Evolutionary conservation across 106 monocot genomes (phyloP), one percentile per base, ranked within the genome.

Genomic region (Chionographis japonica): DNA sequence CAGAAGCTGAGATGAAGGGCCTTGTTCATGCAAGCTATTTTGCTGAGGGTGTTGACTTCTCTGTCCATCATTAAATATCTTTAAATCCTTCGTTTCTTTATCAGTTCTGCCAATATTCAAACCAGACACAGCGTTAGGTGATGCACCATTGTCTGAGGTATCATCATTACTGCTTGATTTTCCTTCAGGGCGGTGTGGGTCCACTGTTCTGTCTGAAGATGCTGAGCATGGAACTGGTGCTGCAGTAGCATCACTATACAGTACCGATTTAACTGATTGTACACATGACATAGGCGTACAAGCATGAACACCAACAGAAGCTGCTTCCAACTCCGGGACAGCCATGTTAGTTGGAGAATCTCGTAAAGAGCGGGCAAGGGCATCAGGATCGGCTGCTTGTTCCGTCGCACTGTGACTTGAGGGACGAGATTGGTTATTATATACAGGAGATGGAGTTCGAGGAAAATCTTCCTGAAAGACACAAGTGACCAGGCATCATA

Each of bases 401-500:
- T 85, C 88, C 12, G 54, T 27, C 18, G 71, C 42, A 52, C 68
- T 68, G 72, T 73, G 84, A 75, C 55, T 81, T 41, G 72, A 71
- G 36, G 69, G 60, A 77, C 62, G 74, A 61, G 77, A 65, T 38
- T 76, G 78, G 46, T 66, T 77, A 72, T 61, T 80, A 75, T 70
- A 83, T 49, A 85, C 54, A 75, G 94, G 88, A 61, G 83, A 83
- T 61, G 85, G 68, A 46, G 81, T 81, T 40, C 77, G 74, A 58
- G 83, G 83, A 77, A 81, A 81, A 71, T 82, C 84, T 77, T 88
- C 88, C 95, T 95, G 74, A 65, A 76, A 83, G 53, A 73, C 38
- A 37, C 35, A 63, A 51, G 54, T 55, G 4, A 43, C 15, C 51
- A 56, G 58, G 27, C 57, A 67, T 20, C 27, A 58, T 1, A 54